Conservation (phyloP, 2,329 filamentous ascomycete species). For the Chrysoporthe cubensis region DNA sequence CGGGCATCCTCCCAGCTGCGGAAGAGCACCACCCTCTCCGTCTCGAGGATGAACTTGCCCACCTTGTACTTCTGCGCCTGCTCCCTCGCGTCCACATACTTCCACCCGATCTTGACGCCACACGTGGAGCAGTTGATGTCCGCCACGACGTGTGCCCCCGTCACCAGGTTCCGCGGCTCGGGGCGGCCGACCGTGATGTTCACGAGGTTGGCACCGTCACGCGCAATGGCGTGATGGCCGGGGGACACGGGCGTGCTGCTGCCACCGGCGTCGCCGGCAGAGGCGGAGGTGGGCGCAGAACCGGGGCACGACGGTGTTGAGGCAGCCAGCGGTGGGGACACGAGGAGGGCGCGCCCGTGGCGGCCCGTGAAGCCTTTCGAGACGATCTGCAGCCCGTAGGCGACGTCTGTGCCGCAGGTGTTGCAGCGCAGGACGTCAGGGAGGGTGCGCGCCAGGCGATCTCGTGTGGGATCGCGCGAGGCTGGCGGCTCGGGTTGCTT, state of each 20-base stretch:
- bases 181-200: conserved; percentile 60
- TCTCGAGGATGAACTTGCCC: conserved; percentile 70
- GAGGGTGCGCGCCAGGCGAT: conserved; percentile 46
- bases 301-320: conserved; percentile 24
- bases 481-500: conserved; percentile 13
- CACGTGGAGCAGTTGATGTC: conserved; percentile 65
- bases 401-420: conserved; percentile 63
- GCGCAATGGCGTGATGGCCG: conserved; percentile 29
- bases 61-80: conserved; percentile 67
- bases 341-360: conserved; percentile 66
- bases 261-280: conserved; percentile 27
- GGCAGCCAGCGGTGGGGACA: conserved; percentile 42
- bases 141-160: conserved; percentile 66
- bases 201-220: conserved; percentile 42
- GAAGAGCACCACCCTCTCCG: conserved; percentile 56
- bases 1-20: conserved; percentile 57
- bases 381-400: conserved; percentile 63
- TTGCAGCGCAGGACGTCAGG: conserved; percentile 64
- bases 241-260: conserved; percentile 20
- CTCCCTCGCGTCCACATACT: conserved; percentile 68
- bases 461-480: conserved; percentile 28
- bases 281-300: conserved; percentile 34
- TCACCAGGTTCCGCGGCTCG: conserved; percentile 62
- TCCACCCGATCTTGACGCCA: conserved; percentile 65
- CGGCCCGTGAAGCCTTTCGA: conserved; percentile 70